Base-by-base conservation (phyloP, 805 yeast species). In the Saccharomycopsis amapae region DNA sequence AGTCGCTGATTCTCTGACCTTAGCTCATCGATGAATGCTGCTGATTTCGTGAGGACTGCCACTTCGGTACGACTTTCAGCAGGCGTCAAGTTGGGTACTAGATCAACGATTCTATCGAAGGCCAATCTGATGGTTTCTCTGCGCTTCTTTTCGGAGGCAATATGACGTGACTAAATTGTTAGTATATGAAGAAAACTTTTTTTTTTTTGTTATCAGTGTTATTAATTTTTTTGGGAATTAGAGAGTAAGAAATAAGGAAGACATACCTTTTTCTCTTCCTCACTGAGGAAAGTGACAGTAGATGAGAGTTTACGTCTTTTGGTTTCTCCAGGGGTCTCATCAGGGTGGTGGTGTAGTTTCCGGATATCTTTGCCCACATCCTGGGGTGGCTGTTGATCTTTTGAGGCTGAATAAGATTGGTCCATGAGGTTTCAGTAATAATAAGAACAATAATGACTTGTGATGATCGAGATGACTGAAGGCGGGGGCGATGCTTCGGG, bases 91-190 rank as follows among this genome's bases (percentile, higher is more conserved):
- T 75, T 78, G 0, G 97, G 97, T 1, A 93, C 87, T 6, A 85
- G 61, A 1, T 72, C 68, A 0, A 88, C 89, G 19, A 89, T 68
- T 45, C 73, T 74, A 55, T 85, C 94, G 57, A 86, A 89, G 7
- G 87, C 89, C 7, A 79, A 75, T 38, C 97, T 68, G 19, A 90
- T 86, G 35, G 89, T 86, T 53, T 81, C 86, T 51, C 97, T 69
- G 56, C 97, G 70, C 57, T 83, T 84, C 60, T 87, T 89, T 59
- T 89, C 97, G 0, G 89, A 81, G 4, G 85, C 85, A 5, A 85
- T 83, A 57, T 85, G 95, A 54, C 81, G 85, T 4, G 80, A 81
- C 78, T 80, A 31, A 7, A 26, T 26, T 12, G 37, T 33, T 33
- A 33, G 37, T 33, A 33, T 33, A 10, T 10, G n/a, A 10, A 10